phyloP scores from a whole-genome alignment of 78 protist species.

The Emiliania huxleyi region DNA sequence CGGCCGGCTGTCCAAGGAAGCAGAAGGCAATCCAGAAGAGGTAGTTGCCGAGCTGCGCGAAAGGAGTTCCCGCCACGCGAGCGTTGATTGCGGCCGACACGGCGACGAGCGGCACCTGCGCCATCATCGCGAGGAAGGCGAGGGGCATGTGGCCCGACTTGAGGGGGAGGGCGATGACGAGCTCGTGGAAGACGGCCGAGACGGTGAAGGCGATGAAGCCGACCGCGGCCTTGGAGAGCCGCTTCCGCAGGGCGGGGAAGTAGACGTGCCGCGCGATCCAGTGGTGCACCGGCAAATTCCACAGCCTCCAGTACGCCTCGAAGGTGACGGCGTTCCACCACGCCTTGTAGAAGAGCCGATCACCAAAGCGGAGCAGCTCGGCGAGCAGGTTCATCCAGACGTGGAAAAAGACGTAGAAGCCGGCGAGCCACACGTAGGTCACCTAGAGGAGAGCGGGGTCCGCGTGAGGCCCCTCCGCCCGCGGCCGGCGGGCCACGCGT shows the following conservation, averaged over 20 bases:
- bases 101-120: constrained; percentile 32
- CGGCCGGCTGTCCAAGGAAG: neutral
- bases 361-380: constrained; percentile 51
- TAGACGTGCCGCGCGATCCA: constrained; percentile 58
- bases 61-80: neutral
- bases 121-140: constrained; percentile 58
- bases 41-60: neutral
- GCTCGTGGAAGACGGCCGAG: constrained; percentile 75
- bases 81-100: neutral
- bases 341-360: constrained; percentile 56
- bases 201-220: constrained; percentile 63
- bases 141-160: neutral
- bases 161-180: constrained; percentile 48
- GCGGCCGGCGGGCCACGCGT: too few relatives aligned
- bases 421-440: neutral
- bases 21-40: neutral
- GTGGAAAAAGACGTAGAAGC: constrained; percentile 41
- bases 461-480: too few relatives aligned
- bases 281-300: constrained; percentile 77
- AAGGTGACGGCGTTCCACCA: constrained; percentile 78
- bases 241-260: constrained; percentile 26
- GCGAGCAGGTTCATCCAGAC: constrained; percentile 50
- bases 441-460: too few relatives aligned
- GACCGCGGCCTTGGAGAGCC: neutral
- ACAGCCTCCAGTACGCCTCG: constrained; percentile 75